Evolutionary conservation across 1,284 basidiomycete genomes (phyloP).

Genomic region (Fomitiporia mediterranea): DNA sequence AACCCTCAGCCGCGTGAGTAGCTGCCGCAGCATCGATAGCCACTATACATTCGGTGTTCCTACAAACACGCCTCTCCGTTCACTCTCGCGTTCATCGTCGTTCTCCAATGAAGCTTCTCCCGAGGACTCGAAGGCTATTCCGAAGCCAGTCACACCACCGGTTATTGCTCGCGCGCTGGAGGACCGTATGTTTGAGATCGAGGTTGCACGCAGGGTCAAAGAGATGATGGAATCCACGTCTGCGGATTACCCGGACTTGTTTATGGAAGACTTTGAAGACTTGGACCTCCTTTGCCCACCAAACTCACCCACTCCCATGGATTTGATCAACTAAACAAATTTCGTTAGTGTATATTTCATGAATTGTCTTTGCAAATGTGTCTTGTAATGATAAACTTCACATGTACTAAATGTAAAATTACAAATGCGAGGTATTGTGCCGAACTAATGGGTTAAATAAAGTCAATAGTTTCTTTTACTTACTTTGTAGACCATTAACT

Average conservation of each 20-base stretch:
- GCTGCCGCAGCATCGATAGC: background rate
- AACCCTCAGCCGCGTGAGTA: background rate
- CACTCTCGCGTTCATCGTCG: background rate
- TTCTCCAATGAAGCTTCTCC: background rate
- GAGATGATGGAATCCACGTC: slow-evolving; percentile 4
- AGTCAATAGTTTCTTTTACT: too few species aligned
- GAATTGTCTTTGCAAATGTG: too few species aligned
- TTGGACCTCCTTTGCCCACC: background rate
- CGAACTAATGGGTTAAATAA: too few species aligned
- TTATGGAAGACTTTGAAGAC: background rate
- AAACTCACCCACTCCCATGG: background rate
- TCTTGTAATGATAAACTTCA: too few species aligned
- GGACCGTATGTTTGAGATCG: background rate
- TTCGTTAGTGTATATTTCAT: too few species aligned
- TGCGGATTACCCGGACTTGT: background rate
- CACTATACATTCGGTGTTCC: background rate
- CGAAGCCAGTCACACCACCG: background rate
- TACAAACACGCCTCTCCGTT: background rate
- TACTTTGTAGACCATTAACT: too few species aligned
- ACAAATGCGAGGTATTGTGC: too few species aligned
- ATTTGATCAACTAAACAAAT: too few species aligned
- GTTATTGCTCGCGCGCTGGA: background rate
- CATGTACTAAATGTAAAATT: too few species aligned
- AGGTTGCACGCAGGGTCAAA: background rate
- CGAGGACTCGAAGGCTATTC: background rate